Conservation (phyloP, 129 eudicot species). For the Smallanthus sonchifolius region DNA sequence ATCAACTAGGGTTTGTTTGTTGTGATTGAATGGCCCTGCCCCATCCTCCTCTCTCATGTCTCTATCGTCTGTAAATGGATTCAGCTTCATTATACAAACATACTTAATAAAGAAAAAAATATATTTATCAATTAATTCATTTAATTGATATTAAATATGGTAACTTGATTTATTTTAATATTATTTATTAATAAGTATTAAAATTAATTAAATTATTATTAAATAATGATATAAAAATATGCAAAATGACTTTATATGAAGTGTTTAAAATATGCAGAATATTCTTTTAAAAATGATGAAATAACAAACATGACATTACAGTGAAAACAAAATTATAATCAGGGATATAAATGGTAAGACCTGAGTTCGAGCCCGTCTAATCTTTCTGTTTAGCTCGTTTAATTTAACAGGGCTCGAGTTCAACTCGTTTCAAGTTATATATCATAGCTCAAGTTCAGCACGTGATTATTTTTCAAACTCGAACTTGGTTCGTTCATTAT, state of each 20-base stretch:
- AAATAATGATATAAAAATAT: not conserved
- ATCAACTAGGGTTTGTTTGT: slow-evolving; percentile 43
- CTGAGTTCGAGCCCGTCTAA: too few species aligned
- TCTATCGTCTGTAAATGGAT: not conserved
- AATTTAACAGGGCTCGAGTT: too few species aligned
- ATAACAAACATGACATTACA: not conserved
- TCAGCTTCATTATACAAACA: slow-evolving; percentile 13
- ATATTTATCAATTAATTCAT: not conserved
- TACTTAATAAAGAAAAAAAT: not conserved
- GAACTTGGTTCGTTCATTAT: too few species aligned
- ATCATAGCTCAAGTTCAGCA: too few species aligned
- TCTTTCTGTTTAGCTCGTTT: too few species aligned
- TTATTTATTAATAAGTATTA: too few species aligned
- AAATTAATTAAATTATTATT: not conserved
- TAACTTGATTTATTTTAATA: too few species aligned
- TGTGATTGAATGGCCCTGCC: slow-evolving; percentile 20
- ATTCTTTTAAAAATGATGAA: not conserved
- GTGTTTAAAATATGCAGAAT: not conserved
- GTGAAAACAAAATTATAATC: too few species aligned
- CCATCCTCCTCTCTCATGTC: slow-evolving; percentile 42
- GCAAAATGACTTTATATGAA: not conserved
- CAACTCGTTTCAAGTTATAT: too few species aligned
- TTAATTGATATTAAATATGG: not conserved
- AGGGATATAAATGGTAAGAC: too few species aligned
- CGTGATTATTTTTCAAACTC: too few species aligned